Base-by-base conservation (phyloP, 2,329 filamentous ascomycete genomes). In the Paraphoma chrysanthemicola region DNA sequence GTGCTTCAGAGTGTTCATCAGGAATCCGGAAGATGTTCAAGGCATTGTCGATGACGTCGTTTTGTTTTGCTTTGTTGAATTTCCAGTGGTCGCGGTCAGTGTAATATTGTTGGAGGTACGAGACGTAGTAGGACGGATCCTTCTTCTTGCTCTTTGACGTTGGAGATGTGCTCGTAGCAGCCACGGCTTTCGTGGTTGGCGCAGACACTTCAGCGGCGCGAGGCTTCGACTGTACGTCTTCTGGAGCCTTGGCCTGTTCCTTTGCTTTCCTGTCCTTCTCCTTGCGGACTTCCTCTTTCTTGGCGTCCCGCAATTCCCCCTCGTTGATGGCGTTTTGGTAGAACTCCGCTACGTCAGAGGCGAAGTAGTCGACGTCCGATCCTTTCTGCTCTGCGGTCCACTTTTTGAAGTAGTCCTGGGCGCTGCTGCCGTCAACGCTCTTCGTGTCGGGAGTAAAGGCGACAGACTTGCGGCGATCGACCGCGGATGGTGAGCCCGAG, bases 1-100 rank as follows among this genome's bases (percentile, higher is more conserved):
- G 86, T 18, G 87, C 82, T 45, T 85, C 79, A 56, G 91, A 88
- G 77, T 94, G 86, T 56, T 84, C 80, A 14, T 88, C 79, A 0
- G 93, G 91, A 43, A 97, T 85, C 43, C 86, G 85, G 66, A 88
- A 85, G 62, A 87, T 79, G 64, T 91, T 88, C 73, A 96, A 91
- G 44, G 90, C 79, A 80, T 96, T 88, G 76, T 95, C 94, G 72
- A 97, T 86, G 11, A 97, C 82, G 66, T 91, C 87, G 51, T 89
- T 91, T 77, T 97, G 93, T 72, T 92, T 88, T 67, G 92, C 93
- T 80, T 97, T 97, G 81, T 96, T 96, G 82, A 97, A 98, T 77
- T 97, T 97, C 94, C 94, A 98, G 66, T 82, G 82, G 9, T 84
- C 81, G 55, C 88, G 88, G 58, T 88, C 84, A 53, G 84, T 84